Evolutionary conservation across 345 rosid species (phyloP).

Genomic region (Lepidium didymum): DNA sequence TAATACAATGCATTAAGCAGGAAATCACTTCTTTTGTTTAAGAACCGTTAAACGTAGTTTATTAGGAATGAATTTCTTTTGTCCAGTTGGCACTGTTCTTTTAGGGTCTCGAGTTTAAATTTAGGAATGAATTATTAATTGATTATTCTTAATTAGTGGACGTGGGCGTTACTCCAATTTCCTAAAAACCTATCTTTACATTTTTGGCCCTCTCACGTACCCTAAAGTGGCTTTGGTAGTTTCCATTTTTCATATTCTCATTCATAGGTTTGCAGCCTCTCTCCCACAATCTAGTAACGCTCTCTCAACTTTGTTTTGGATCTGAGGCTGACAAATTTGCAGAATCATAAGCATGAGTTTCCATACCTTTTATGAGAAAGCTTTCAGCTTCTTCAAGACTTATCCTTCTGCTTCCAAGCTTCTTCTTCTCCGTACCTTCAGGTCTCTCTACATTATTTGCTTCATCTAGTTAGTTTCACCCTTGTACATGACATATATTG

Average conservation of each 20-base stretch:
- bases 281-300: neutral
- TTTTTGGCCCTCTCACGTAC: neutral
- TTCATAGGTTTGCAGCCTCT: constrained; percentile 1
- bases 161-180: no score
- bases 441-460: constrained; percentile 24
- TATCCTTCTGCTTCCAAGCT: constrained; percentile 44
- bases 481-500: neutral
- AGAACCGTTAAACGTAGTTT: no score
- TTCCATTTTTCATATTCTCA: constrained; percentile 11
- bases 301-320: constrained; percentile 8
- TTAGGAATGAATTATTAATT: no score
- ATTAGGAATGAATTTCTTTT: no score
- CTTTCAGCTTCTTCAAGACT: constrained; percentile 34
- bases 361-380: constrained; percentile 33
- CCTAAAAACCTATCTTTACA: no score
- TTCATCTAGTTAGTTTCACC: neutral
- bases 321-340: neutral
- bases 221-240: constrained; percentile 10
- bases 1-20: no score
- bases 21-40: no score
- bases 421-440: constrained; percentile 42
- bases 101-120: no score
- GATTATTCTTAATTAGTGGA: no score
- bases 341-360: constrained; percentile 28
- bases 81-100: no score